Percentiles rank a stretch among this genome's conserved stretches.
Conservation (phyloP, 345 rosid species). For the Salix brachista region DNA sequence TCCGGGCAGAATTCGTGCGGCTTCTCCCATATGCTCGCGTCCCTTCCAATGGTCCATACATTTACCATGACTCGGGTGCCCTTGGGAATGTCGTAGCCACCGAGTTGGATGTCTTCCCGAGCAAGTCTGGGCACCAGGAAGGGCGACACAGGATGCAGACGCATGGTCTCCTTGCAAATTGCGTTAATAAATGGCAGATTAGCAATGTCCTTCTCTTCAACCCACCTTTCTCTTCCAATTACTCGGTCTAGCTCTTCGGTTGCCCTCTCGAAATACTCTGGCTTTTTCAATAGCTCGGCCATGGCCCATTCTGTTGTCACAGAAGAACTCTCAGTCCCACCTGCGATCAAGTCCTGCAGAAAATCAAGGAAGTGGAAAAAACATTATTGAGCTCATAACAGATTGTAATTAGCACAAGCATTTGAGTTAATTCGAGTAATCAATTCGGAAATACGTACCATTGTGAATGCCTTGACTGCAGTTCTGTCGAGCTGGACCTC, state of each 20-base stretch:
- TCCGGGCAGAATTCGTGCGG: constrained; percentile 49
- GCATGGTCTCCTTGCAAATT: constrained; percentile 55
- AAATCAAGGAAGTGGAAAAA: not conserved
- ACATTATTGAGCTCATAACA: not conserved
- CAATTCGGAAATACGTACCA: constrained; percentile 22
- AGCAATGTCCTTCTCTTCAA: constrained; percentile 47
- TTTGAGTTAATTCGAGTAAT: not conserved
- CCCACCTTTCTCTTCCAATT: constrained; percentile 49
- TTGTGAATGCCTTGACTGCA: constrained; percentile 56
- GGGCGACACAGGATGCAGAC: constrained; percentile 59
- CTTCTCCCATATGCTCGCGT: constrained; percentile 47
- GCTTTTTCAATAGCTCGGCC: constrained; percentile 42
- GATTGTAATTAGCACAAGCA: too few species aligned
- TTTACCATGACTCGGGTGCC: constrained; percentile 43
- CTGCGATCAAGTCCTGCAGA: constrained; percentile 50
- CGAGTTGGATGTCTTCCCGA: constrained; percentile 36
- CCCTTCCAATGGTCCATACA: constrained; percentile 55
- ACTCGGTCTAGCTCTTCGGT: constrained; percentile 55
- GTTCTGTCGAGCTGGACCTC: constrained; percentile 58
- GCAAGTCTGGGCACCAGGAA: constrained; percentile 43
- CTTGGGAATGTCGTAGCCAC: constrained; percentile 45
- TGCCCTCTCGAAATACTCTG: constrained; percentile 44
- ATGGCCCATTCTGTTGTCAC: constrained; percentile 64
- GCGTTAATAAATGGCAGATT: constrained; percentile 44
- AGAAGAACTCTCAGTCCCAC: constrained; percentile 64